Conservation (phyloP, 1,139 yeast species). For the Wickerhamomyces sp. region DNA sequence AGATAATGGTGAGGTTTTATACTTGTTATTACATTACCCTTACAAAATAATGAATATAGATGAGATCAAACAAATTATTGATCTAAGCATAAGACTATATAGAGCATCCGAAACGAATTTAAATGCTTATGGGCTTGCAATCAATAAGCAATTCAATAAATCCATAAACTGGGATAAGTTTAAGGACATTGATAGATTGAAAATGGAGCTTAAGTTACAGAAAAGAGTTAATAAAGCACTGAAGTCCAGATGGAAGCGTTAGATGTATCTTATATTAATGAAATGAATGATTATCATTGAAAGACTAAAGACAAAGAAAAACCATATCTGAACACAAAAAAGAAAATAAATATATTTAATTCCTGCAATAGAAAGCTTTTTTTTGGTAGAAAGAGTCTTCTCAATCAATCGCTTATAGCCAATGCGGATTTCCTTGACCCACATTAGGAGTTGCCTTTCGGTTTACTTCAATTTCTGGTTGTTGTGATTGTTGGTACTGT, state of each 20-base stretch:
- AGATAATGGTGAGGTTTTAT: constrained; percentile 61
- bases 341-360: too few relatives aligned
- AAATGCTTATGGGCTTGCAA: constrained; percentile 11
- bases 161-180: constrained; percentile 20
- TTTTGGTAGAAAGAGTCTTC: too few relatives aligned
- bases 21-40: constrained; percentile 58
- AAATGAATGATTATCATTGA: too few relatives aligned
- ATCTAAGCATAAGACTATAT: constrained; percentile 16
- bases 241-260: constrained; percentile 1
- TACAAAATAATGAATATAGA: constrained; percentile 9
- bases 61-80: constrained; percentile 17
- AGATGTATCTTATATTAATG: neutral
- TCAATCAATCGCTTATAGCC: neutral
- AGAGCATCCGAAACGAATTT: constrained; percentile 15
- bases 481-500: neutral
- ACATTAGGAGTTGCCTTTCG: neutral
- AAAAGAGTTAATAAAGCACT: constrained; percentile 20
- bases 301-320: too few relatives aligned
- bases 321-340: too few relatives aligned
- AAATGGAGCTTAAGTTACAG: constrained; percentile 23
- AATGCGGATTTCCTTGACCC: constrained; percentile 1
- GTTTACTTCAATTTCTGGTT: neutral
- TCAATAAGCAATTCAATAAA: constrained; percentile 16
- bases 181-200: constrained; percentile 19
- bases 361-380: too few relatives aligned